Evolutionary conservation across 2,329 filamentous ascomycete species (phyloP).

Genomic region (Diplodia corticola): DNA sequence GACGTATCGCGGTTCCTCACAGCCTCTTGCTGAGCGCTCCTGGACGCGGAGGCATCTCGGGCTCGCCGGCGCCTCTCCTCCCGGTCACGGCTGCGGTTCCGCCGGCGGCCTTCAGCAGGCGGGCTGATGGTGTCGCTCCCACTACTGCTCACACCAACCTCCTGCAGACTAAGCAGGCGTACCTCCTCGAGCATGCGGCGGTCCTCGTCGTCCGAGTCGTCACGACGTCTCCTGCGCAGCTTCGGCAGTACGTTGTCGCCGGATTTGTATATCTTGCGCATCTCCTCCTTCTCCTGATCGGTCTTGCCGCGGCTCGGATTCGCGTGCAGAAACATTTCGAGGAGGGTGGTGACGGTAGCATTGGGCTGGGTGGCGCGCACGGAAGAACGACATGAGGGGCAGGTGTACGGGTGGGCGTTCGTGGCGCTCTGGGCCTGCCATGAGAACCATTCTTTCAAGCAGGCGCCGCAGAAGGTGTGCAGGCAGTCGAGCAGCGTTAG

Average conservation of each 20-base stretch:
- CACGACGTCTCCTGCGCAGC: constrained; percentile 47
- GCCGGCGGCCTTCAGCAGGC: constrained; percentile 42
- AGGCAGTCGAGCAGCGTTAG: constrained; percentile 90
- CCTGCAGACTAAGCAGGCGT: constrained; percentile 70
- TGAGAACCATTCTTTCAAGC: constrained; percentile 92
- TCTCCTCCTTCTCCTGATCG: constrained; percentile 72
- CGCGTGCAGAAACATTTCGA: constrained; percentile 82
- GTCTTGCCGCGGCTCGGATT: constrained; percentile 75
- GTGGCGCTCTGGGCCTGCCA: constrained; percentile 68
- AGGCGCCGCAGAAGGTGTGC: constrained; percentile 94
- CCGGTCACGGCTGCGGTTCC: constrained; percentile 35
- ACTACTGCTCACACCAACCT: constrained; percentile 54
- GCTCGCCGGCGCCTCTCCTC: constrained; percentile 24
- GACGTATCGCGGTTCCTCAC: not conserved
- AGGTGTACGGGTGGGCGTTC: constrained; percentile 69
- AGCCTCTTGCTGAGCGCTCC: not conserved
- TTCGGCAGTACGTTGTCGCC: constrained; percentile 79
- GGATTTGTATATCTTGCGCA: constrained; percentile 72
- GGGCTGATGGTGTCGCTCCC: constrained; percentile 33
- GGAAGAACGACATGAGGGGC: constrained; percentile 83
- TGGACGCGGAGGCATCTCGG: not conserved
- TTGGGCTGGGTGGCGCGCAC: constrained; percentile 89
- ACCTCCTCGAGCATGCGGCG: constrained; percentile 69
- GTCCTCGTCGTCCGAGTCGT: constrained; percentile 65
- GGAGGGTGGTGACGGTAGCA: constrained; percentile 81